Percentiles rank a stretch among this genome's conserved stretches.
phyloP scores from a whole-genome alignment of 2,329 filamentous ascomycete genomes.

The Ascochyta lentis region DNA sequence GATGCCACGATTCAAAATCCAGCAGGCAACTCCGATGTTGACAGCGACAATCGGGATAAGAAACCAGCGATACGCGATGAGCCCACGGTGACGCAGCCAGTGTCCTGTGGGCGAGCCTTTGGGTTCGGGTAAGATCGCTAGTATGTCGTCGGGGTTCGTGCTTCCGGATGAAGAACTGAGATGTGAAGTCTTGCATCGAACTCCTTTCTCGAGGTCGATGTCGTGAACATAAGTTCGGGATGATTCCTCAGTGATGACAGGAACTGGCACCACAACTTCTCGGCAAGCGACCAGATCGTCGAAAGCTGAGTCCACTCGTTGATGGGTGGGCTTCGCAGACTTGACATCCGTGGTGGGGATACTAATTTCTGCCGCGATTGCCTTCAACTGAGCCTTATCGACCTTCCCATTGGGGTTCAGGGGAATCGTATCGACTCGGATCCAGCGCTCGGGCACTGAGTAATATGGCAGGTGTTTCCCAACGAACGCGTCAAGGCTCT shows the following conservation, averaged over 20 bases:
- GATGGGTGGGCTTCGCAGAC: constrained; percentile 1
- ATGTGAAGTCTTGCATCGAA: constrained; percentile 14
- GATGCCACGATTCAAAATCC: constrained; percentile 35
- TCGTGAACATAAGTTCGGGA: background rate
- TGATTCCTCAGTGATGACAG: background rate
- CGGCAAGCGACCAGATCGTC: constrained; percentile 14
- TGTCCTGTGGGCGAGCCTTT: constrained; percentile 19
- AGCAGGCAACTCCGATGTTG: constrained; percentile 38
- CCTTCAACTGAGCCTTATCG: constrained; percentile 57
- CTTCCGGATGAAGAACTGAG: constrained; percentile 19
- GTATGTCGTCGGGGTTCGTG: constrained; percentile 17
- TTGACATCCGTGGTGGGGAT: constrained; percentile 7
- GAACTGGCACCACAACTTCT: constrained; percentile 10
- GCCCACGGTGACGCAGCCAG: constrained; percentile 41
- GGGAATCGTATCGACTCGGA: constrained; percentile 55
- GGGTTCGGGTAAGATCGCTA: constrained; percentile 13
- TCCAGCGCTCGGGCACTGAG: constrained; percentile 58
- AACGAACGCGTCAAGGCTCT: constrained; percentile 51
- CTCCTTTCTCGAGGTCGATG: constrained; percentile 21
- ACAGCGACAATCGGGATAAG: constrained; percentile 36
- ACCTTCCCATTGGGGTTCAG: constrained; percentile 64
- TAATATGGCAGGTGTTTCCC: constrained; percentile 61
- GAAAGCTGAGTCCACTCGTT: constrained; percentile 11
- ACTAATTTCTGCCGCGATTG: constrained; percentile 25
- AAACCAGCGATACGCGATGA: constrained; percentile 44